Evolutionary conservation across 345 rosid species (phyloP), one percentile per base, ranked within the genome.

Genomic region (Triadica sebifera): DNA sequence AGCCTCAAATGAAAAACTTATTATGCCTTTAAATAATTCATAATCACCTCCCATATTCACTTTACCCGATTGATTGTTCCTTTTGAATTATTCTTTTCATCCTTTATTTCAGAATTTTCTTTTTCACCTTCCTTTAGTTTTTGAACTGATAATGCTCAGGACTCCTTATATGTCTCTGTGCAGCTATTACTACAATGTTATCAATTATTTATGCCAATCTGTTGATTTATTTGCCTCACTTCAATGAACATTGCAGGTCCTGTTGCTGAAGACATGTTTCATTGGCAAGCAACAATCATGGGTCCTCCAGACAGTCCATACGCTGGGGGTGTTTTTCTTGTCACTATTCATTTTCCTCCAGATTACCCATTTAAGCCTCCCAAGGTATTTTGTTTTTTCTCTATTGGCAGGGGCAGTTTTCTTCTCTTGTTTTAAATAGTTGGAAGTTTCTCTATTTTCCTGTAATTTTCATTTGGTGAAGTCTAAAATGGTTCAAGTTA

Each of bases 241-340:
- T 65, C 24, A 50, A 17, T 70, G 38, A 41, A 57, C 59, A 52
- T 59, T 78, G 56, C 20, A 78, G 81, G 81, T 34, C 81, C 81
- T 43, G 81, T 78, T 67, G 81, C 81, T 51, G 81, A 78, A 69
- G 81, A 78, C 64, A 78, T 78, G 81, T 78, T 78, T 12, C 81
- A 78, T 45, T 78, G 81, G 81, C 81, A 78, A 78, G 81, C 81
- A 52, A 78, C 81, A 5, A 78, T 78, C 51, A 78, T 78, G 81
- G 81, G 81, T 62, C 81, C 81, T 73, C 81, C 81, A 8, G 81
- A 78, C 41, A 78, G 81, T 64, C 81, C 77, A 15, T 78, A 78
- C 68, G 73, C 81, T 5, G 81, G 81, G 3, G 81, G 81, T 29
- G 81, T 78, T 69, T 78, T 78, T 70, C 77, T 78, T 9, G 81